A percentile compares a stretch with the other conserved stretches of the same genome.
phyloP scores from a whole-genome alignment of 2,329 filamentous ascomycete species.

The Zalaria obscura region DNA sequence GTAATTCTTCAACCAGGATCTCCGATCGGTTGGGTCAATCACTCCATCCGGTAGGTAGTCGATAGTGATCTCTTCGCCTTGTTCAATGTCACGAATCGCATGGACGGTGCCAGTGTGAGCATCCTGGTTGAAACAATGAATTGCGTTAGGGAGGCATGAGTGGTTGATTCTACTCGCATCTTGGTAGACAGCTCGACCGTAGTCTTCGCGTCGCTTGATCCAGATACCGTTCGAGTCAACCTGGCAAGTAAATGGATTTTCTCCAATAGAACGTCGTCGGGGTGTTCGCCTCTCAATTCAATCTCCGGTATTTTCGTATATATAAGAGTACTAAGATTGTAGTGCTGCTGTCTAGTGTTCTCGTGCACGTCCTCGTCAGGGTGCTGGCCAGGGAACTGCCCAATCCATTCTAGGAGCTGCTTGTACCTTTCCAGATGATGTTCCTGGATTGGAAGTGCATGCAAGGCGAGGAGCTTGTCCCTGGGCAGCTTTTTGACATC shows the following conservation, averaged over 20 bases:
- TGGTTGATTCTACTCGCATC: conserved; percentile 20
- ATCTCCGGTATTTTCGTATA: neutral
- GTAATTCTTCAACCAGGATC: neutral
- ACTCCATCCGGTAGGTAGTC: conserved; percentile 12
- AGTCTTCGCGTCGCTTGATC: neutral
- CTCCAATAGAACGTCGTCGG: neutral
- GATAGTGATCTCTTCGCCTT: conserved; percentile 21
- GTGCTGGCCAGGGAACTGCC: neutral
- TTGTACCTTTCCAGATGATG: neutral
- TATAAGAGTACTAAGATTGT: neutral
- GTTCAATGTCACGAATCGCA: conserved; percentile 16
- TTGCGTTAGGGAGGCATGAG: conserved; percentile 18
- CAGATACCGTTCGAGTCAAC: neutral
- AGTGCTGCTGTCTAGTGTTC: neutral
- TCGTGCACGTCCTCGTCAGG: neutral
- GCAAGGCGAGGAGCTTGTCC: neutral
- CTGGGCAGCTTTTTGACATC: neutral
- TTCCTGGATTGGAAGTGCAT: neutral
- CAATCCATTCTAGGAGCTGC: neutral
- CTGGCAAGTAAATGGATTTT: neutral
- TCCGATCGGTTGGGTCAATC: neutral
- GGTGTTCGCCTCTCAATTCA: neutral
- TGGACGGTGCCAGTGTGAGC: conserved; percentile 8
- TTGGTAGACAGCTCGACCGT: conserved; percentile 12
- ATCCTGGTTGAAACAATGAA: conserved; percentile 16